phyloP scores from a whole-genome alignment of 2,329 filamentous ascomycete species.

The Neophaeococcomyces aloes region DNA sequence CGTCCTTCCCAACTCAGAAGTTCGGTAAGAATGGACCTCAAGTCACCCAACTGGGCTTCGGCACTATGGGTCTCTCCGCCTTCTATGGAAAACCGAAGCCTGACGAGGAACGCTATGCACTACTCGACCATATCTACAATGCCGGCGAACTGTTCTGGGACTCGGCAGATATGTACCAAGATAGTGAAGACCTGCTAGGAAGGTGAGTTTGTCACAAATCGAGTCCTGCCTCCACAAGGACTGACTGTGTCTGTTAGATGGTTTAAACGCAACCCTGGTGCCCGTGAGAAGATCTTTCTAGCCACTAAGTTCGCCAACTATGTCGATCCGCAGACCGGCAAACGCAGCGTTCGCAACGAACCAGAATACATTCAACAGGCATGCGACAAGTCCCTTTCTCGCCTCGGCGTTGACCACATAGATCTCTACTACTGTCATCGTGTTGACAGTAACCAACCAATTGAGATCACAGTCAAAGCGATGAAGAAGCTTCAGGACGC shows the following conservation, averaged over 20 bases:
- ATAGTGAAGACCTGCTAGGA: conserved; percentile 27
- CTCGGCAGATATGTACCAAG: conserved; percentile 26
- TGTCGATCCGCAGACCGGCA: conserved; percentile 18
- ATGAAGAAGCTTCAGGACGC: conserved; percentile 35
- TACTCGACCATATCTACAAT: conserved; percentile 29
- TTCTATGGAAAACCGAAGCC: conserved; percentile 39
- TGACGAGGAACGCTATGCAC: conserved; percentile 38
- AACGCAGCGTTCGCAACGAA: conserved; percentile 18
- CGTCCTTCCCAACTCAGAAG: conserved; percentile 16
- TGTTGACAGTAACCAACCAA: conserved; percentile 27
- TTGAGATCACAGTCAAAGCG: conserved; percentile 29
- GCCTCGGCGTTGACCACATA: conserved; percentile 29
- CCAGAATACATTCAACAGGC: conserved; percentile 25
- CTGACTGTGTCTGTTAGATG: conserved; percentile 15
- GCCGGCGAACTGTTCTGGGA: conserved; percentile 27
- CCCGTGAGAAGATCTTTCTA: conserved; percentile 20
- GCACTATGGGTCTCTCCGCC: conserved; percentile 23
- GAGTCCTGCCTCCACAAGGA: conserved; percentile 17
- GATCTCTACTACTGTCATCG: conserved; percentile 39
- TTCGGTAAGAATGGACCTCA: conserved; percentile 26
- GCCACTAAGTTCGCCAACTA: conserved; percentile 21
- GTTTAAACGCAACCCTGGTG: conserved; percentile 21
- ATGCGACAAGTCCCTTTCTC: conserved; percentile 23
- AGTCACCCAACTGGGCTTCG: conserved; percentile 23
- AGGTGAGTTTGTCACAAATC: conserved; percentile 10